These are phyloP conservation scores for Plicaturopsis crispa DNA, from an alignment of 768 basidiomycete species.

Conservation along the genomic window DNA sequence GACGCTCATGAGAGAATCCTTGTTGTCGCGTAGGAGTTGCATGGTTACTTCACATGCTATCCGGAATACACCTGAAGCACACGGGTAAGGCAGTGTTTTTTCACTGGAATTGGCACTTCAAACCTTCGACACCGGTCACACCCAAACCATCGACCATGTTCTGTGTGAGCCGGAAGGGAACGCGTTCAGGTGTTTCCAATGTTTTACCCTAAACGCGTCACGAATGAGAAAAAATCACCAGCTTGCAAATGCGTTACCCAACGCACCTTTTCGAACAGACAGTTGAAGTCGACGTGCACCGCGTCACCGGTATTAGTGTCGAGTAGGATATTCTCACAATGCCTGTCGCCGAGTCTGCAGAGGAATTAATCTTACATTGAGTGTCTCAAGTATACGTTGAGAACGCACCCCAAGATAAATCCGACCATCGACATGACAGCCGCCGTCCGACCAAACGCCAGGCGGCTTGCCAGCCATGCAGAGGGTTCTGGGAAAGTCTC, in stretches of 20 bases:
- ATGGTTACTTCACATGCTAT: slow-evolving; percentile 88
- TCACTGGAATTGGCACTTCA: slow-evolving; percentile 4
- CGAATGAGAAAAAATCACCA: slow-evolving; percentile 1
- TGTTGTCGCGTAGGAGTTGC: slow-evolving; percentile 80
- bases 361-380: not conserved
- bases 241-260: not conserved
- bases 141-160: slow-evolving; percentile 91
- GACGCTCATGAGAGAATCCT: slow-evolving; percentile 90
- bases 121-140: slow-evolving; percentile 88
- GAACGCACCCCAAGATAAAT: slow-evolving; percentile 87
- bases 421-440: slow-evolving; percentile 99
- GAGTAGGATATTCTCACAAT: slow-evolving; percentile 93
- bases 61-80: slow-evolving; percentile 87
- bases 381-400: not conserved
- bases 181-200: slow-evolving; percentile 82
- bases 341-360: slow-evolving; percentile 89
- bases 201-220: slow-evolving; percentile 52
- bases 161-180: slow-evolving; percentile 92
- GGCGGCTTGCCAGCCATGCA: slow-evolving; percentile 86
- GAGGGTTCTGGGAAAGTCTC: slow-evolving; percentile 96
- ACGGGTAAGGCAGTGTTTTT: too few species aligned
- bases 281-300: slow-evolving; percentile 97
- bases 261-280: slow-evolving; percentile 88
- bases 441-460: slow-evolving; percentile 79
- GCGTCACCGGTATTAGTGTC: slow-evolving; percentile 84